Conservation (phyloP, 2,329 filamentous ascomycete genomes). For the Teratosphaeria destructans region DNA sequence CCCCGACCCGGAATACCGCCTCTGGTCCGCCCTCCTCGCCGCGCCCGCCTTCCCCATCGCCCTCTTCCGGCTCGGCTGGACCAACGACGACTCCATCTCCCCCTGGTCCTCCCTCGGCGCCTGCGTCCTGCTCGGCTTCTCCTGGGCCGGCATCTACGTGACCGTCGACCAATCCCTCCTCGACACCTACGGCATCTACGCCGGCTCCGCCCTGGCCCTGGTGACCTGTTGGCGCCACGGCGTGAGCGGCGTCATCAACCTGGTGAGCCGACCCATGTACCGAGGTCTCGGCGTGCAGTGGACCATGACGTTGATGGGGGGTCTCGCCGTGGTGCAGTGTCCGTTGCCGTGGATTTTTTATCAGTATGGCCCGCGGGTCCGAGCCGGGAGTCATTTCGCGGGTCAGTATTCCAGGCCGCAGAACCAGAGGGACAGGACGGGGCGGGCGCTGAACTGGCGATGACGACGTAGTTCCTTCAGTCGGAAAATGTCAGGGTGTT, state of each 20-base stretch:
- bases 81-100: slow-evolving; percentile 30
- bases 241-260: slow-evolving; percentile 31
- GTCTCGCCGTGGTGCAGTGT: slow-evolving; percentile 17
- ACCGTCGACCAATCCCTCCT: slow-evolving; percentile 27
- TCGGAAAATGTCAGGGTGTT: not conserved
- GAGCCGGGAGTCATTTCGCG: slow-evolving; percentile 8
- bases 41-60: slow-evolving; percentile 34
- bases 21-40: slow-evolving; percentile 37
- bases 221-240: slow-evolving; percentile 23
- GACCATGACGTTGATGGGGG: slow-evolving; percentile 32
- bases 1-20: slow-evolving; percentile 27
- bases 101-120: slow-evolving; percentile 39
- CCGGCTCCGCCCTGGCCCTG: slow-evolving; percentile 32
- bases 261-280: slow-evolving; percentile 32
- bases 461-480: not conserved
- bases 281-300: slow-evolving; percentile 32
- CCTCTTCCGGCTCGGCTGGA: slow-evolving; percentile 45
- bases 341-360: slow-evolving; percentile 16
- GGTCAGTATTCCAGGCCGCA: not conserved
- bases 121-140: slow-evolving; percentile 35
- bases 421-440: not conserved
- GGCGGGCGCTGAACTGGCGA: not conserved
- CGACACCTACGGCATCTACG: slow-evolving; percentile 32
- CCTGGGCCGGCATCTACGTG: slow-evolving; percentile 37
- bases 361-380: slow-evolving; percentile 11